Percentiles rank a stretch among this genome's conserved stretches.
phyloP scores from a whole-genome alignment of 495 filamentous ascomycete genomes.

The Annulohypoxylon maeteangense region DNA sequence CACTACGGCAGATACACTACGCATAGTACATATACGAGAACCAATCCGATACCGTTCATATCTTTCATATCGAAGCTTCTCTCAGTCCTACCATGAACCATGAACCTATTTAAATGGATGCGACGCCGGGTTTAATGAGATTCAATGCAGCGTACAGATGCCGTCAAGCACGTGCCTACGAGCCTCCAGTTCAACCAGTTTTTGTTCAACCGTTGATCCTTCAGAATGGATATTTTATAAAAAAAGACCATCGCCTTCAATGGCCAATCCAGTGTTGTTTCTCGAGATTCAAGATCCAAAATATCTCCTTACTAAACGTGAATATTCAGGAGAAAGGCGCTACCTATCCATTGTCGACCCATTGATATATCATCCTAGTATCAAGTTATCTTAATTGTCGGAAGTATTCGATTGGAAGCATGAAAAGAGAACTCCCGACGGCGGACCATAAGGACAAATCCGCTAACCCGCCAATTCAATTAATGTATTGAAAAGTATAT shows the following conservation, averaged over 20 bases:
- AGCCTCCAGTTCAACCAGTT: neutral
- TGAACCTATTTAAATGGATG: constrained; percentile 11
- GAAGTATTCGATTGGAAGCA: neutral
- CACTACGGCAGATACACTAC: neutral
- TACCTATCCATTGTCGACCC: neutral
- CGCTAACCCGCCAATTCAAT: too few relatives aligned
- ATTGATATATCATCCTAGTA: neutral
- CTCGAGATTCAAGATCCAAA: neutral
- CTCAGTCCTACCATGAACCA: neutral
- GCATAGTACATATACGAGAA: neutral
- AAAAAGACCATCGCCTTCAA: neutral
- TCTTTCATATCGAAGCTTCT: neutral
- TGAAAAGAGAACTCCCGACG: neutral
- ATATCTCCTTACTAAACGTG: neutral
- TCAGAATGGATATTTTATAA: neutral
- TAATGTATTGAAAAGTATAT: too few relatives aligned
- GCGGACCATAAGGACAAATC: too few relatives aligned
- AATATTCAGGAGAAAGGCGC: neutral
- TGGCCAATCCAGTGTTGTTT: neutral
- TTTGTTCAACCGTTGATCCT: constrained; percentile 8
- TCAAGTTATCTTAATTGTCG: neutral
- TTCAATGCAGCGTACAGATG: constrained; percentile 28
- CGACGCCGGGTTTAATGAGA: constrained; percentile 7
- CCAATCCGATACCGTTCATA: constrained; percentile 9
- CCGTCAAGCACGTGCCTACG: constrained; percentile 31